Evolutionary conservation across 2,329 filamentous ascomycete species (phyloP).

Genomic region (Claviceps quebecensis): DNA sequence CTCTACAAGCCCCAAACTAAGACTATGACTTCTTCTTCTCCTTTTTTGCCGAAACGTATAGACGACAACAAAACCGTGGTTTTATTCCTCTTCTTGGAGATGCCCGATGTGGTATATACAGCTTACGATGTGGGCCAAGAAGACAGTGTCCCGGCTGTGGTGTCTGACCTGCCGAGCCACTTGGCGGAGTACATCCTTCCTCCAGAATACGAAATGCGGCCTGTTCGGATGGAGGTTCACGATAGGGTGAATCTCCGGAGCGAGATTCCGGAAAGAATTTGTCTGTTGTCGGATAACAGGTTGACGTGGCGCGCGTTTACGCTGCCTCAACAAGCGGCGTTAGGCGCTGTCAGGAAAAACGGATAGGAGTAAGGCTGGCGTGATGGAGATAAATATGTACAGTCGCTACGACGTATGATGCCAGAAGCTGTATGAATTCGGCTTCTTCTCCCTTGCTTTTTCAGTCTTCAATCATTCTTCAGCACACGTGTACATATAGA

Average conservation of each 20-base stretch:
- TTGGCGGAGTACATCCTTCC: constrained; percentile 16
- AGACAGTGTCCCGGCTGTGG: constrained; percentile 2
- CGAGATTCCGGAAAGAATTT: constrained; percentile 34
- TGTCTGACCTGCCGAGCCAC: constrained; percentile 3
- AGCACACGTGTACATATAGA: too few species aligned
- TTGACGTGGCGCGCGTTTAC: constrained; percentile 34
- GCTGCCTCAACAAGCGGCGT: constrained; percentile 14
- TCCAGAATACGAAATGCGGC: constrained; percentile 15
- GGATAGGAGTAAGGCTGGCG: neutral
- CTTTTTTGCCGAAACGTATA: neutral
- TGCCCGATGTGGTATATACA: constrained; percentile 22
- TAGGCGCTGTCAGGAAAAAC: neutral
- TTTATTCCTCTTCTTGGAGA: constrained; percentile 23
- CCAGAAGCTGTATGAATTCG: neutral
- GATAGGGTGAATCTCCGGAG: constrained; percentile 29
- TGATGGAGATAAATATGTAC: neutral
- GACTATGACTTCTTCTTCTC: neutral
- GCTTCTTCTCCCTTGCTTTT: neutral
- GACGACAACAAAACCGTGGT: constrained; percentile 14
- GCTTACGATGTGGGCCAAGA: constrained; percentile 17
- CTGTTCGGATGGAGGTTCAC: constrained; percentile 38
- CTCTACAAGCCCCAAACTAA: neutral
- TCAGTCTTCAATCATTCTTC: too few species aligned
- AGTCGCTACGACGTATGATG: neutral
- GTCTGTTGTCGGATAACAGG: constrained; percentile 34